These are phyloP conservation scores for Stephania cephalantha DNA, from an alignment of 164 flowering plant species.

Conservation along the genomic window DNA sequence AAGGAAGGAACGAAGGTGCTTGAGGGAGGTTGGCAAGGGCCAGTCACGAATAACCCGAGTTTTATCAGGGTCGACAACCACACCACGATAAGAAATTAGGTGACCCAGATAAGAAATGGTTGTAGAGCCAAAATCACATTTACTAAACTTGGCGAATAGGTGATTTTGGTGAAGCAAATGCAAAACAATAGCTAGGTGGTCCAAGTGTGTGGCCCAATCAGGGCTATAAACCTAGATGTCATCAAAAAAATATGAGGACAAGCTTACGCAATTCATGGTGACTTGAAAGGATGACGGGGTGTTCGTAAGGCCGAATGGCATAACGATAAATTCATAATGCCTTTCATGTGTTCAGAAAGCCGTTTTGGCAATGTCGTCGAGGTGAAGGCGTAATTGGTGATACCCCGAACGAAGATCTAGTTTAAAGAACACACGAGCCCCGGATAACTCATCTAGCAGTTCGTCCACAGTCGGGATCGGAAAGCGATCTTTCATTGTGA, in stretches of 20 bases:
- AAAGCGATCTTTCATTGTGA: not conserved
- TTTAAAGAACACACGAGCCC: not conserved
- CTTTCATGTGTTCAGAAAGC: not conserved
- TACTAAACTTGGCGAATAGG: not conserved
- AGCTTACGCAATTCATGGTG: not conserved
- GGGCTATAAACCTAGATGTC: not conserved
- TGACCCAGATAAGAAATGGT: not conserved
- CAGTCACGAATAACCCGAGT: not conserved
- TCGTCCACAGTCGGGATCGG: not conserved
- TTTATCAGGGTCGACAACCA: not conserved
- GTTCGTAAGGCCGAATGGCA: not conserved
- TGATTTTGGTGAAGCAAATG: not conserved
- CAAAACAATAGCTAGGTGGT: not conserved
- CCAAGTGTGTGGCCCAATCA: not conserved
- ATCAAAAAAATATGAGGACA: slow-evolving; percentile 1
- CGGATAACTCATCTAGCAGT: not conserved
- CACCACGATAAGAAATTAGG: not conserved
- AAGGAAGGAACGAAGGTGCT: not conserved
- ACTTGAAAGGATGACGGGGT: not conserved
- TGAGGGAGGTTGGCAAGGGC: not conserved
- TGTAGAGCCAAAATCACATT: not conserved
- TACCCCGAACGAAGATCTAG: not conserved
- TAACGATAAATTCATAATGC: not conserved
- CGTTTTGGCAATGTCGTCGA: not conserved
- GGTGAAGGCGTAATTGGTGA: not conserved